phyloP scores from a whole-genome alignment of 2,329 filamentous ascomycete genomes.

The Elsinoe perseae region DNA sequence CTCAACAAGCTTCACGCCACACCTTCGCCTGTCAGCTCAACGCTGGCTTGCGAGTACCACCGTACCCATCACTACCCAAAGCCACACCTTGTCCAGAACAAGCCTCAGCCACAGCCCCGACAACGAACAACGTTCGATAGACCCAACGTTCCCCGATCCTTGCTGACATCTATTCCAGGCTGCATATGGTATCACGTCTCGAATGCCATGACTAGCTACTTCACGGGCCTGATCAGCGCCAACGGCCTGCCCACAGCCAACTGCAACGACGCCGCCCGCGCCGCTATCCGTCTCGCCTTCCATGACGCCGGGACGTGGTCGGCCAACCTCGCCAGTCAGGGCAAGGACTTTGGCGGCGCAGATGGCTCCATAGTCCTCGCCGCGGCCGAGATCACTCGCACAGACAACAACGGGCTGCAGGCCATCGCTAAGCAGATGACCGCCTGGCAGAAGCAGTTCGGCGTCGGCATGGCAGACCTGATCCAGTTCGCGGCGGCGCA shows the following conservation, averaged over 20 bases:
- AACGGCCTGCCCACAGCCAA: constrained; percentile 23
- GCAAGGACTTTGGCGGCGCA: constrained; percentile 35
- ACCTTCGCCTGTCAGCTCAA: neutral
- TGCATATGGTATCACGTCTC: constrained; percentile 39
- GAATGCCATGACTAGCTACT: constrained; percentile 31
- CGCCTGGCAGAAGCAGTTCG: constrained; percentile 24
- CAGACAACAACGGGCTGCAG: constrained; percentile 28
- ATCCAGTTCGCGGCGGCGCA: constrained; percentile 34
- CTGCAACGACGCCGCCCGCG: constrained; percentile 38
- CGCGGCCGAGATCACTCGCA: constrained; percentile 33
- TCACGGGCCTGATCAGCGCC: constrained; percentile 23
- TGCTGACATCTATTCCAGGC: constrained; percentile 20
- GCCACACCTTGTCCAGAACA: neutral
- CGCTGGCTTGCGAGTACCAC: neutral
- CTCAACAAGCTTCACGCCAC: neutral
- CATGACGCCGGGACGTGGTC: constrained; percentile 43
- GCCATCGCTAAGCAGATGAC: constrained; percentile 18
- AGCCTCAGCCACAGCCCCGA: neutral
- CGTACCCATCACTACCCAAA: neutral
- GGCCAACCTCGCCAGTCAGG: constrained; percentile 26
- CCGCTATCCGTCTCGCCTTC: constrained; percentile 41
- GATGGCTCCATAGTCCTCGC: constrained; percentile 41
- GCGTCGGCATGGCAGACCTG: constrained; percentile 33
- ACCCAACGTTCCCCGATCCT: neutral
- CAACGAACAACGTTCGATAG: neutral